These are phyloP conservation scores for Xenoacremonium recifei DNA, from an alignment of 2,329 filamentous ascomycete genomes.

Conservation along the genomic window DNA sequence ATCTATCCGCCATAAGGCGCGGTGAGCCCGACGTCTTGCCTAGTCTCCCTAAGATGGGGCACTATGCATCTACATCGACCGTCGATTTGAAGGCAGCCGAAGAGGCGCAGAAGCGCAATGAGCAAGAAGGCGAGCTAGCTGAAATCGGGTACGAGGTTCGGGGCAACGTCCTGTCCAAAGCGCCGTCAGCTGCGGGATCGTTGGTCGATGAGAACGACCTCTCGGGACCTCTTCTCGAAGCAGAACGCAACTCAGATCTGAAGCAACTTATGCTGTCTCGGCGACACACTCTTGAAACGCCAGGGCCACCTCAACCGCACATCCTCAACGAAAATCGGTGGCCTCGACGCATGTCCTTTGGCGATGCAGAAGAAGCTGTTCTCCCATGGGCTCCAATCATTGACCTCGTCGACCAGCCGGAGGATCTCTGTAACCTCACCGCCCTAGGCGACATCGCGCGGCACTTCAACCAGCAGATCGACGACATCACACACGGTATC, in stretches of 20 bases:
- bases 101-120: conserved; percentile 19
- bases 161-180: conserved; percentile 40
- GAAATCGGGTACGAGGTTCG: conserved; percentile 41
- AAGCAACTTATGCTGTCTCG: conserved; percentile 55
- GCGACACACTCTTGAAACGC: conserved; percentile 55
- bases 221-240: conserved; percentile 49
- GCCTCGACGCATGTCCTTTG: conserved; percentile 73
- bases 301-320: conserved; percentile 27
- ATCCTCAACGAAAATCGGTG: conserved; percentile 58
- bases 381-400: conserved; percentile 62
- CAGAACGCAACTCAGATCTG: conserved; percentile 44
- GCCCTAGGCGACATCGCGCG: conserved; percentile 53
- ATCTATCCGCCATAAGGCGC: conserved; percentile 42
- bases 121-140: conserved; percentile 25
- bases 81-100: conserved; percentile 21
- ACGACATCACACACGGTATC: conserved; percentile 50
- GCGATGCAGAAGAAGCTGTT: conserved; percentile 72
- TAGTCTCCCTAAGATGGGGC: conserved; percentile 21
- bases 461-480: conserved; percentile 52
- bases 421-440: conserved; percentile 26
- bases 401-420: conserved; percentile 33
- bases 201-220: conserved; percentile 59
- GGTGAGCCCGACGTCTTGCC: conserved; percentile 29
- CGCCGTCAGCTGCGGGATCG: conserved; percentile 58
- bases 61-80: conserved; percentile 26